Base-by-base conservation (phyloP, 805 yeast genomes). In the Candida qinlingensis region DNA sequence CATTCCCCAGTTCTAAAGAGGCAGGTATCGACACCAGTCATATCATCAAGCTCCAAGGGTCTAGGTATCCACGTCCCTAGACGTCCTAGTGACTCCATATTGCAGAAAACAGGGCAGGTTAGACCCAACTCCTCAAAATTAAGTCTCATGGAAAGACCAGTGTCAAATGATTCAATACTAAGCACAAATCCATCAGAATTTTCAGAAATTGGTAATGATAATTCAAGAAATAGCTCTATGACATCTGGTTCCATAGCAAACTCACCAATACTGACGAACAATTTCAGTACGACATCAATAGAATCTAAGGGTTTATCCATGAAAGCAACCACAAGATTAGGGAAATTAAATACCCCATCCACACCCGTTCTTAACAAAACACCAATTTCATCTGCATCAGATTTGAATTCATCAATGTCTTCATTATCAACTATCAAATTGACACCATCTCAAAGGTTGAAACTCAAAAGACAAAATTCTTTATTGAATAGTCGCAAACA, bases 361-460 rank as follows among this genome's bases (percentile, higher is more conserved):
- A 26, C 37, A 26, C 10, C 8, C 30, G n/a, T 19, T 28, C 27
- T 42, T 5, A 19, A 38, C 28, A 41, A 34, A 19, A 44, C 45
- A 6, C 43, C 48, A 7, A 31, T 28, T 27, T 34, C 47, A 11
- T 45, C 53, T 19, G 34, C 28, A n/a, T 31, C 42, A 12, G 37
- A 42, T 25, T 10, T 50, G 3, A 45, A 49, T 9, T 11, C 40
- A 11, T 47, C 50, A 13, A 39, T n/a, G 2, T 44, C 50, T 10
- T 47, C 50, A 19, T 29, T 47, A 27, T 47, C 60, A 3, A 53
- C 60, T 0, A 29, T 54, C 44, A 46, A 58, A 8, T 50, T 71
- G 53, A 72, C 76, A 0, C 75, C 76, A 1, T 71, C 75, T 2
- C 77, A 72, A 52, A 61, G 68, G 34, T 67, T 67, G 44, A 62